A percentile compares a stretch with the other conserved stretches of the same genome.
phyloP scores from a whole-genome alignment of 768 basidiomycete species.

The Neoboletus brunneissimus region DNA sequence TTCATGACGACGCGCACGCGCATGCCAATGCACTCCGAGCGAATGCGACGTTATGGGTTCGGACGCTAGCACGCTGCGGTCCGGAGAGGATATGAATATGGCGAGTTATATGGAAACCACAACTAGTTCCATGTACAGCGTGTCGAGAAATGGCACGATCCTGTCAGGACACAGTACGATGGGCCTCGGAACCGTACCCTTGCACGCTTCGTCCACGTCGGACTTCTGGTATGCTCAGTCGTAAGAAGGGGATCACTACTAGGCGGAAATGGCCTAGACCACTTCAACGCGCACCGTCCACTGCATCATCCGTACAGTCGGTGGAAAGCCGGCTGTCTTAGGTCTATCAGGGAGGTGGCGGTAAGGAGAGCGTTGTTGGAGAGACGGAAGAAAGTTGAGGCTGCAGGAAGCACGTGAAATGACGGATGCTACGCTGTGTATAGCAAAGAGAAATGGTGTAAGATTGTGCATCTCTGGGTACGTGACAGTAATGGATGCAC shows the following conservation, averaged over 20 bases:
- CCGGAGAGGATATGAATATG: background rate
- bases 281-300: conserved; percentile 24
- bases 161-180: conserved; percentile 4
- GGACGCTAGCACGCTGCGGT: background rate
- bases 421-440: background rate
- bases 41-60: background rate
- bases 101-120: background rate
- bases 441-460: background rate
- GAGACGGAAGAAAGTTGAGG: conserved; percentile 21
- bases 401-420: background rate
- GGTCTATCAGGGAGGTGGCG: conserved; percentile 20
- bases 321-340: conserved; percentile 23
- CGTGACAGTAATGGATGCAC: too few species aligned
- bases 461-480: too few species aligned
- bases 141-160: conserved; percentile 14
- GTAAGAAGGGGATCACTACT: conserved; percentile 18
- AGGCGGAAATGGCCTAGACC: conserved; percentile 21
- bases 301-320: conserved; percentile 27
- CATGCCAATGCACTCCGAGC: background rate
- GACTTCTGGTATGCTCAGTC: conserved; percentile 18
- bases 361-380: conserved; percentile 28
- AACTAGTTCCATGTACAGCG: background rate
- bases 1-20: background rate
- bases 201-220: conserved; percentile 10
- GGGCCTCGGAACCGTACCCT: background rate